Evolutionary conservation across 1,139 yeast species (phyloP).

Genomic region (Lodderomyces margitis): DNA sequence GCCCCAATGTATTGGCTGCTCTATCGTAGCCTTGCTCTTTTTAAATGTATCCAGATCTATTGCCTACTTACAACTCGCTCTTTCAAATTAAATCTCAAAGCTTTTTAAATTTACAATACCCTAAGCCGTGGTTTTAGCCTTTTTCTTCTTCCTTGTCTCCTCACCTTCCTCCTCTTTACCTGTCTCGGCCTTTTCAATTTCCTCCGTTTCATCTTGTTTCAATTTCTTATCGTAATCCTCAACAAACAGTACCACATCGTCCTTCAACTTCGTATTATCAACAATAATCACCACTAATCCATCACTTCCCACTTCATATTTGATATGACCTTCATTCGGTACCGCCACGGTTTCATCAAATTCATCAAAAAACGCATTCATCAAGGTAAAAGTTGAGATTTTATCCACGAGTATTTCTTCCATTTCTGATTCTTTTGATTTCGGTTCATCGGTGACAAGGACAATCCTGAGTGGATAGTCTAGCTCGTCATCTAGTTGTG

Average conservation of each 20-base stretch:
- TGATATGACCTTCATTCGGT: conserved; percentile 66
- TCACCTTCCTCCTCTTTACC: conserved; percentile 2
- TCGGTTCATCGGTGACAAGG: conserved; percentile 34
- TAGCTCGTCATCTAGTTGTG: conserved; percentile 24
- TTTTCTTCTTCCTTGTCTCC: conserved; percentile 4
- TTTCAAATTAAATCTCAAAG: too few species aligned
- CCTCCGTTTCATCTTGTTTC: conserved; percentile 6
- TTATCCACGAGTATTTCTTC: conserved; percentile 50
- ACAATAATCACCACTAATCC: conserved; percentile 65
- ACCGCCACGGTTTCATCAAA: conserved; percentile 61
- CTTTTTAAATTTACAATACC: too few species aligned
- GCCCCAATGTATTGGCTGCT: too few species aligned
- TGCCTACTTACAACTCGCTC: too few species aligned
- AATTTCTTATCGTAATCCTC: conserved; percentile 24
- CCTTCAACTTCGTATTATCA: conserved; percentile 34
- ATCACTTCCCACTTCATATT: conserved; percentile 71
- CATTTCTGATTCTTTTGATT: conserved; percentile 29
- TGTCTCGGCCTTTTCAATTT: background rate
- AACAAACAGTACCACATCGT: conserved; percentile 34
- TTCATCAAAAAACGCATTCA: conserved; percentile 59
- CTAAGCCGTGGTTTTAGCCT: background rate
- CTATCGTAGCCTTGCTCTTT: too few species aligned
- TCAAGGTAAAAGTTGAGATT: conserved; percentile 46
- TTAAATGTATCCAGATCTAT: too few species aligned
- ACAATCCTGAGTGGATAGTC: conserved; percentile 46